Base-by-base conservation (phyloP, 805 yeast species). In the Clavispora santaluciae region DNA sequence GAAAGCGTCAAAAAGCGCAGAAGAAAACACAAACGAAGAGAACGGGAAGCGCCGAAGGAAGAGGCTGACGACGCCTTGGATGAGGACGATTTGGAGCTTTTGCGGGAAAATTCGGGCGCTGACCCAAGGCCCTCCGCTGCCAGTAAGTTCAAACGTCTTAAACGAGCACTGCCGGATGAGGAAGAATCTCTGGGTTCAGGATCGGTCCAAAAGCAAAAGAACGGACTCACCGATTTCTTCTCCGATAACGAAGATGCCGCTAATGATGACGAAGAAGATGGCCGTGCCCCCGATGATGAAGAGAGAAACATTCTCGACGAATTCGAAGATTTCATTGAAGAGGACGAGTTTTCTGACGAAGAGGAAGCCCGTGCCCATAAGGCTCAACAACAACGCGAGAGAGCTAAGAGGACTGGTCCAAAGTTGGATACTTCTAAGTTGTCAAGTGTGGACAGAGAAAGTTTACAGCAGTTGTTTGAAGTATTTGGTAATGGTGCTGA, bases 401-500 rank as follows among this genome's bases (percentile, higher is more conserved):
- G 59, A 37, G 56, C 60, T 13, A 57, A 57, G 40, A 56, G 56
- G 44, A 51, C 57, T 42, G 70, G 68, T 3, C 72, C 72, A 18
- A 58, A 75, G 52, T 66, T 79, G 60, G 75, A 76, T 52, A 78
- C 84, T 10, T 69, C 79, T 4, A 78, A 78, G 50, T 67, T 79
- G 30, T 72, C 83, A 1, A 77, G 46, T 75, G 86, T 55, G 66
- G 96, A 93, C 53, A 83, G 93, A 41, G 98, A 93, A 54, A 86
- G 87, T 59, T 77, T 91, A 49, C 93, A 88, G 56, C 97, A 91
- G 62, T 77, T 93, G 57, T 89, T 81, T 56, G 99, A 93, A 60
- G 87, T 93, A 11, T 93, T 93, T 59, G 99, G 99, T 50, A 95
- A 89, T 61, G 99, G 99, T 38, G 89, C 82, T 49, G 97, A 91